These are phyloP conservation scores for Nadsonia commutata DNA, from an alignment of 1,139 yeast genomes.

Conservation along the genomic window DNA sequence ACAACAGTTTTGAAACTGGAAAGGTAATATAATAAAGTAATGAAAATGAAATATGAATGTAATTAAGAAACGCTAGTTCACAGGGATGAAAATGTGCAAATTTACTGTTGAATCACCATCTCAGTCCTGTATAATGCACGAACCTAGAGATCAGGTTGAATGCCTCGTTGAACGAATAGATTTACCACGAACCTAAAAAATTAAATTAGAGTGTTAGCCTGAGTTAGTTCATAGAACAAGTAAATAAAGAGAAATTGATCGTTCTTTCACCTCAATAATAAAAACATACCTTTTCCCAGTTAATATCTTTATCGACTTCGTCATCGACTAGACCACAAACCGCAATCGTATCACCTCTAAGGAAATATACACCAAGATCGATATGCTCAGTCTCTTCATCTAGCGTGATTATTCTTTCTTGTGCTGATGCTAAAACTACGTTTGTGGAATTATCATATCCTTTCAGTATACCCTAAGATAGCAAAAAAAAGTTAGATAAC, in stretches of 20 bases:
- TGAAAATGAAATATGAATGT: too few species aligned
- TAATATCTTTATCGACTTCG: slow-evolving; percentile 32
- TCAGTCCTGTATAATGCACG: too few species aligned
- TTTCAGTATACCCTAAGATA: slow-evolving; percentile 44
- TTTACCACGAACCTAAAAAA: slow-evolving; percentile 16
- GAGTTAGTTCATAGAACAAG: background rate
- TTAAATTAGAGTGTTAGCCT: background rate
- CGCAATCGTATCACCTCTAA: slow-evolving; percentile 76
- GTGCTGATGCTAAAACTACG: slow-evolving; percentile 45
- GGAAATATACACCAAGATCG: slow-evolving; percentile 47
- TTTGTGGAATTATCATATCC: slow-evolving; percentile 79
- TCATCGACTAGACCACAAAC: slow-evolving; percentile 60
- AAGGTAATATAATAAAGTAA: too few species aligned
- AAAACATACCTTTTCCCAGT: slow-evolving; percentile 38
- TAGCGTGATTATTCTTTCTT: slow-evolving; percentile 32
- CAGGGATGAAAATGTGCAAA: too few species aligned
- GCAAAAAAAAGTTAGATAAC: background rate
- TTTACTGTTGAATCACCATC: too few species aligned
- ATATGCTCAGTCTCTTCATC: slow-evolving; percentile 38
- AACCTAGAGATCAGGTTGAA: slow-evolving; percentile 12
- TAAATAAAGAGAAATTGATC: background rate
- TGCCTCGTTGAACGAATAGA: slow-evolving; percentile 17
- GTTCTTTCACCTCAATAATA: background rate
- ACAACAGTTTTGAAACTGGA: background rate
- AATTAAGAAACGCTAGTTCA: too few species aligned